Percentiles rank a stretch among this genome's conserved stretches.
Evolutionary conservation across 129 eudicot species (phyloP).

Genomic region (Helianthus tuberosus): DNA sequence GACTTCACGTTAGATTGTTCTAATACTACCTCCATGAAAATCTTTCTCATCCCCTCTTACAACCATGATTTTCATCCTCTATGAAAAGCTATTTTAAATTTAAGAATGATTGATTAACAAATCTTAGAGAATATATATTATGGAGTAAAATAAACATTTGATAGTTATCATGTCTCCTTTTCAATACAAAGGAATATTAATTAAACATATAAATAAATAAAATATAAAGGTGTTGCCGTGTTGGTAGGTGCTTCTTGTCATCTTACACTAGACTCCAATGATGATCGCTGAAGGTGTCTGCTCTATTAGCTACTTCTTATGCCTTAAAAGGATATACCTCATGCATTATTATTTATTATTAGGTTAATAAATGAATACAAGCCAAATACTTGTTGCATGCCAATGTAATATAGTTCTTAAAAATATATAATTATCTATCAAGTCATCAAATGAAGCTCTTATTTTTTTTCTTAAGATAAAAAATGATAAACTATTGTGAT

Average conservation of each 20-base stretch:
- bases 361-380: not conserved
- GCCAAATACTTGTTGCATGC: not conserved
- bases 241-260: slow-evolving; percentile 24
- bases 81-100: too few species aligned
- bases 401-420: not conserved
- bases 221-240: not conserved
- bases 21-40: too few species aligned
- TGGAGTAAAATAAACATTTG: not conserved
- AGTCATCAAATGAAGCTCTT: not conserved
- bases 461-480: not conserved
- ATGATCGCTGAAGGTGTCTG: slow-evolving; percentile 8
- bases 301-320: not conserved
- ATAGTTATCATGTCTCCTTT: not conserved
- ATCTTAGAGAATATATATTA: not conserved
- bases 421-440: not conserved
- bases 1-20: too few species aligned
- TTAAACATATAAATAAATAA: not conserved
- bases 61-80: too few species aligned
- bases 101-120: not conserved
- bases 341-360: not conserved
- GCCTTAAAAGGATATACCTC: not conserved
- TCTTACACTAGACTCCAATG: slow-evolving; percentile 11
- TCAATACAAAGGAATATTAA: not conserved
- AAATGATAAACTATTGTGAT: too few species aligned
- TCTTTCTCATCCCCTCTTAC: too few species aligned